phyloP scores from a whole-genome alignment of 2,329 filamentous ascomycete species.

The Neopestalotiopsis rosae region DNA sequence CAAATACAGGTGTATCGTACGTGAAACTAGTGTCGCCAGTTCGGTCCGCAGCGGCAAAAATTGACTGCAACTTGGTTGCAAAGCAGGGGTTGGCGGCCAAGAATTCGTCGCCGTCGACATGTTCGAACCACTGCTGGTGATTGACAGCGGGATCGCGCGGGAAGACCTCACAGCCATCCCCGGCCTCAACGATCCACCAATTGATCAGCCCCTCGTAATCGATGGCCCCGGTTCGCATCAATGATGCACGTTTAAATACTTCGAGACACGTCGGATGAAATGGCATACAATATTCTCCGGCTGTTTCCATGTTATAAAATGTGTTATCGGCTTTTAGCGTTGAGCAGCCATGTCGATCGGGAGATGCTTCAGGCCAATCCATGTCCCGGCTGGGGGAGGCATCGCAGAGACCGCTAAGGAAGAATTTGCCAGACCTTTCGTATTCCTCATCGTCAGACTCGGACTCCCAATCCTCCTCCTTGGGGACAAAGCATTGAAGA shows the following conservation, averaged over 20 bases:
- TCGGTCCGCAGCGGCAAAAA: neutral
- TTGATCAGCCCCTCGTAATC: conserved; percentile 2
- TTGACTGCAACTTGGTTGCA: neutral
- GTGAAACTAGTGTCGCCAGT: neutral
- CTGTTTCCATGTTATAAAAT: neutral
- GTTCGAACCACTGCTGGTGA: neutral
- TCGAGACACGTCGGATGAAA: conserved; percentile 14
- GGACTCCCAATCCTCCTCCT: neutral
- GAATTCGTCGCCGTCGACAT: conserved; percentile 5
- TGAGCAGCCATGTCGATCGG: neutral
- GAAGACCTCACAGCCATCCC: neutral
- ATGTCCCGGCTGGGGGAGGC: neutral
- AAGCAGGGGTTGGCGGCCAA: conserved; percentile 11
- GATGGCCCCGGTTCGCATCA: neutral
- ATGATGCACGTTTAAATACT: conserved; percentile 9
- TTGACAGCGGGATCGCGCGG: conserved; percentile 6
- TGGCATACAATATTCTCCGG: conserved; percentile 6
- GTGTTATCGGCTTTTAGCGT: neutral
- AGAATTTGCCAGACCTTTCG: conserved; percentile 2
- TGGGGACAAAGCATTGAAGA: conserved; percentile 9
- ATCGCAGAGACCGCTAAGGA: conserved; percentile 11
- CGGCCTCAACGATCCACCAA: conserved; percentile 10
- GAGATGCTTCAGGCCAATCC: neutral
- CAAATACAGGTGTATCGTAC: neutral
- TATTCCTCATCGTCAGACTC: conserved; percentile 6